Conservation (phyloP, 1,139 yeast genomes). For the Taiozyma sp. region DNA sequence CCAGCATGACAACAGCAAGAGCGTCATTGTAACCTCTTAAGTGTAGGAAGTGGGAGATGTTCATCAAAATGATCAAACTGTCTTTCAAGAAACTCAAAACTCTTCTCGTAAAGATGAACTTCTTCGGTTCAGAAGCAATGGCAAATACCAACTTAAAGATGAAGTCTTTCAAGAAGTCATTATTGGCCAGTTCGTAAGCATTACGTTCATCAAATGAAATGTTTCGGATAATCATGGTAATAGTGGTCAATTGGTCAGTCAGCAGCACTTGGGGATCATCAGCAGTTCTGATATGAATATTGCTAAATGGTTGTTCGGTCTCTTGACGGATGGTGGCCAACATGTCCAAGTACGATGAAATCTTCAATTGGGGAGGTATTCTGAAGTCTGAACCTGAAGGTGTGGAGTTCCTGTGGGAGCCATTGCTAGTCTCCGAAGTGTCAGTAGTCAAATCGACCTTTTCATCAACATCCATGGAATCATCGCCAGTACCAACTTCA, state of each 20-base stretch:
- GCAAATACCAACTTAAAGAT: constrained; percentile 46
- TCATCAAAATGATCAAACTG: constrained; percentile 62
- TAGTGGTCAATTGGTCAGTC: constrained; percentile 72
- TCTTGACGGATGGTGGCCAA: constrained; percentile 55
- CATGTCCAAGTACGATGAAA: constrained; percentile 44
- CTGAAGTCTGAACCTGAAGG: not conserved
- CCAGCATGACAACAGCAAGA: constrained; percentile 51
- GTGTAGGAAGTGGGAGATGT: constrained; percentile 62
- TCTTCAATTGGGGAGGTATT: constrained; percentile 6
- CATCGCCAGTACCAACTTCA: constrained; percentile 17
- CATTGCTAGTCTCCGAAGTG: not conserved
- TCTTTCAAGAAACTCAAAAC: constrained; percentile 74
- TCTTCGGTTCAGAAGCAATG: constrained; percentile 42
- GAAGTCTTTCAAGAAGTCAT: constrained; percentile 42
- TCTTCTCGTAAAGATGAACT: constrained; percentile 52
- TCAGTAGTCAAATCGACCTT: constrained; percentile 13
- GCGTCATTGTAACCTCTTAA: constrained; percentile 59
- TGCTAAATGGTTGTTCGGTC: constrained; percentile 56
- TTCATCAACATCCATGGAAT: constrained; percentile 8
- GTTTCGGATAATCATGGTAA: constrained; percentile 81
- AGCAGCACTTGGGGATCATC: constrained; percentile 52
- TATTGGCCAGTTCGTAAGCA: constrained; percentile 46
- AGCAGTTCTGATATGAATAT: constrained; percentile 52
- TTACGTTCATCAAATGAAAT: constrained; percentile 65
- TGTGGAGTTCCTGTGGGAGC: not conserved